Evolutionary conservation across 768 basidiomycete genomes (phyloP).

Genomic region (Cubamyces lactineus): DNA sequence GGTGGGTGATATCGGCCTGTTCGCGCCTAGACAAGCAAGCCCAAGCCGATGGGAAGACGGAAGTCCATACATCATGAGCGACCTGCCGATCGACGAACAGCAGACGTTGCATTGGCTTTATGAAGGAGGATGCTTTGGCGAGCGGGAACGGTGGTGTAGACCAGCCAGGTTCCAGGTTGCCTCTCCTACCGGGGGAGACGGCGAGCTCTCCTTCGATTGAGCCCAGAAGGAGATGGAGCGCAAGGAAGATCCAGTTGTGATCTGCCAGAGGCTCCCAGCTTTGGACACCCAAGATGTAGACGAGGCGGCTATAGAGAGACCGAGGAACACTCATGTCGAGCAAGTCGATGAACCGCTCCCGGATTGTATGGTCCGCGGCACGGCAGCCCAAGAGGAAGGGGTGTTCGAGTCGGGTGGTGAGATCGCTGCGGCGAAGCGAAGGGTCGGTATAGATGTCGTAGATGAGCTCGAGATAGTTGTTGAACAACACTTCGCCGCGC

Average conservation of each 20-base stretch:
- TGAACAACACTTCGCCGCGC: conserved; percentile 77
- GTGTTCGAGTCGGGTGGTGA: conserved; percentile 91
- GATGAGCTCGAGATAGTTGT: conserved; percentile 85
- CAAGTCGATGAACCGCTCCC: conserved; percentile 87
- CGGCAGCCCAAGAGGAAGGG: conserved; percentile 93
- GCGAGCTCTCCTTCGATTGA: conserved; percentile 51
- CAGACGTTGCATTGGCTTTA: conserved; percentile 82
- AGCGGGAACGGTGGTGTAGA: conserved; percentile 44
- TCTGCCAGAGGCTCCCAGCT: conserved; percentile 94
- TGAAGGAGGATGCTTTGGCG: conserved; percentile 52
- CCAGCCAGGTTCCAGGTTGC: conserved; percentile 37
- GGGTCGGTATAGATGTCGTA: conserved; percentile 94
- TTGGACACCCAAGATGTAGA: conserved; percentile 91
- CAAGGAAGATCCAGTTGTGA: conserved; percentile 92
- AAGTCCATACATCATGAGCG: conserved; percentile 85
- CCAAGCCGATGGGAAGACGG: conserved; percentile 88
- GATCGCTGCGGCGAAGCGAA: conserved; percentile 82
- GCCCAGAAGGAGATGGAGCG: conserved; percentile 88
- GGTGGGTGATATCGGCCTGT: conserved; percentile 85
- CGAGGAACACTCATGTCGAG: conserved; percentile 88
- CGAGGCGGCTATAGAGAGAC: conserved; percentile 77
- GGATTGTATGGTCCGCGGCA: conserved; percentile 73
- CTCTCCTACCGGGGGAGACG: conserved; percentile 47
- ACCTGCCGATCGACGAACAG: conserved; percentile 76
- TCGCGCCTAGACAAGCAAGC: conserved; percentile 82